Evolutionary conservation across 768 basidiomycete species (phyloP), one percentile per base, ranked within the genome.

Genomic region (Daedaleopsis sinensis): DNA sequence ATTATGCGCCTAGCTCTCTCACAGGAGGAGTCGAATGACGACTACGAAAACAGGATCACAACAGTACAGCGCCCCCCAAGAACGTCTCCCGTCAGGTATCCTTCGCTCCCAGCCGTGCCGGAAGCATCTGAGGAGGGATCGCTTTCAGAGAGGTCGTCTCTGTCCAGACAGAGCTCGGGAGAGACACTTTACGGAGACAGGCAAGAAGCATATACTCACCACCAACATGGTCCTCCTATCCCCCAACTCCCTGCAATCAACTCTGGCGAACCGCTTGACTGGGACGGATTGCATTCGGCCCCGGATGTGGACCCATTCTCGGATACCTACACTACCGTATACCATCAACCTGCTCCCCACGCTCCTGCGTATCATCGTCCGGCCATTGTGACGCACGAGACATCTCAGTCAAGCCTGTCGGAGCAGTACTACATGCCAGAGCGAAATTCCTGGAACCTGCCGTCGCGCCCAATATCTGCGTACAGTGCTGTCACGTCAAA

Each of bases 191-290:
- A 63, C 19, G 62, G 54, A 35, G 61, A 56, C n/a, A 51, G 53
- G 38, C 38, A 49, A 57, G 49, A 48, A 35, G 36, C 37, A 23
- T 48, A 55, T 32, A 21, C 19, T 35, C 18, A 32, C 50, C 53
- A 46, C 11, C 4, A 39, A 21, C 57, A 21, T 9, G 39, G 37
- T 27, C 53, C 21, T n/a, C 18, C 54, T 50, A 13, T 39, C 43
- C 24, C 55, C 15, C 27, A 55, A 15, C 60, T 75, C 3, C 74
- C 74, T 13, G 74, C 73, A 0, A 75, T 75, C 53, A 67, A 70
- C 56, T 73, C 73, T 18, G 74, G 74, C 27, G 72, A 73, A 56
- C 70, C 72, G 5, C 55, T 74, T 18, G 52, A 67, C 18, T 71
- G 68, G 70, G 66, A 69, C 9, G 62, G 55, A 47, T 10, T 59